Evolutionary conservation across 2,329 filamentous ascomycete species (phyloP).

Genomic region (Ophiostoma populinum): DNA sequence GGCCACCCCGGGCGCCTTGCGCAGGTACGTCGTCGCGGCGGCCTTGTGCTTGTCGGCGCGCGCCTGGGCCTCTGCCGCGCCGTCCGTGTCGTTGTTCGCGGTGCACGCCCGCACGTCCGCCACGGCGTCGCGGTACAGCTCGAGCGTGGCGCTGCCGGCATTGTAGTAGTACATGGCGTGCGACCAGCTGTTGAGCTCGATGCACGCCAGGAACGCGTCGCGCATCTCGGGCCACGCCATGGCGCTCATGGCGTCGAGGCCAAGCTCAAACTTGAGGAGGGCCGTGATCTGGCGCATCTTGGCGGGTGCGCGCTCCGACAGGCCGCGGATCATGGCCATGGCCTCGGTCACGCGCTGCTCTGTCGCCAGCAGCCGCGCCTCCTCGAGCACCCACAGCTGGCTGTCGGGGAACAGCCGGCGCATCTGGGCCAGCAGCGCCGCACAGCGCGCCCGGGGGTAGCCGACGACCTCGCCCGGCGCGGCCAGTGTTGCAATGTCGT

Average conservation of each 20-base stretch:
- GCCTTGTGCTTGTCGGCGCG: slow-evolving; percentile 37
- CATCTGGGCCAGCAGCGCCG: slow-evolving; percentile 54
- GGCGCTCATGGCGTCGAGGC: slow-evolving; percentile 59
- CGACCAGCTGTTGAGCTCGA: slow-evolving; percentile 80
- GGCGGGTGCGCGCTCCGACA: slow-evolving; percentile 24
- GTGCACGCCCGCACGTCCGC: slow-evolving; percentile 18
- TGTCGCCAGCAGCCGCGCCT: slow-evolving; percentile 58
- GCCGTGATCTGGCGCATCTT: slow-evolving; percentile 80
- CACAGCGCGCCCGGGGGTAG: slow-evolving; percentile 54
- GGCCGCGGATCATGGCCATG: slow-evolving; percentile 41
- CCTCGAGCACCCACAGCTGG: slow-evolving; percentile 73
- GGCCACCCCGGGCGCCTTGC: slow-evolving; percentile 52
- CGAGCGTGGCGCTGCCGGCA: slow-evolving; percentile 59
- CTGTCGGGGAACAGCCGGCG: slow-evolving; percentile 62
- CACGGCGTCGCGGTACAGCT: slow-evolving; percentile 54
- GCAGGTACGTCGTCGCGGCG: slow-evolving; percentile 51
- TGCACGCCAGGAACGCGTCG: slow-evolving; percentile 54
- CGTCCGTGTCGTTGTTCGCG: slow-evolving; percentile 16
- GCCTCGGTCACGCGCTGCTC: slow-evolving; percentile 50
- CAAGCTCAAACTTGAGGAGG: slow-evolving; percentile 70
- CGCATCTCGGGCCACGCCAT: slow-evolving; percentile 63
- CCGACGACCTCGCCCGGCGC: slow-evolving; percentile 43
- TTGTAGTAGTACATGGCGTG: slow-evolving; percentile 83
- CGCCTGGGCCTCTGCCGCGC: slow-evolving; percentile 7
- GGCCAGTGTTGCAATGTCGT: slow-evolving; percentile 29